Conservation (phyloP, 257 asterid genomes). For the Solanum verrucosum region DNA sequence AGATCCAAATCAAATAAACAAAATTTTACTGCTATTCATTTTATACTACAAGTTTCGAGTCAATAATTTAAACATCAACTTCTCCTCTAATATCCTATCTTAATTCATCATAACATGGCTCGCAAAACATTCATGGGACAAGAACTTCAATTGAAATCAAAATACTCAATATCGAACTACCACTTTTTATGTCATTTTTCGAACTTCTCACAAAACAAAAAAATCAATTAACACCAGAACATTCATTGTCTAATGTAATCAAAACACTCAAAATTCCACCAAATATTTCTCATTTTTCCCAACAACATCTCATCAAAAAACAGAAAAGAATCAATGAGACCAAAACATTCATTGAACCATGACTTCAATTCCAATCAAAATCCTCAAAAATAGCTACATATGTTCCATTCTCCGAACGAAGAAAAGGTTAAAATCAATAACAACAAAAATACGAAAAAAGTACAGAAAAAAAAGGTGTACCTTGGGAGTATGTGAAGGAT, state of each 20-base stretch:
- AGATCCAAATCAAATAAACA: neutral
- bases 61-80: neutral
- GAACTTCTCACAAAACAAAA: neutral
- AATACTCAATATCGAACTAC: neutral
- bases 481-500: conserved; percentile 35
- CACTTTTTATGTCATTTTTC: neutral
- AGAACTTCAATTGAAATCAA: neutral
- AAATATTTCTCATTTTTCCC: neutral
- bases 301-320: neutral
- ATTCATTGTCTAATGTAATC: neutral
- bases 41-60: neutral
- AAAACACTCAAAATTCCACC: neutral
- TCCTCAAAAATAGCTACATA: neutral
- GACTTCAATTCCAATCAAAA: neutral
- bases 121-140: neutral
- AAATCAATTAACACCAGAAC: neutral
- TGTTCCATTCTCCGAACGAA: neutral
- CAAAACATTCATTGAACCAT: neutral
- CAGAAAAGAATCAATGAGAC: neutral
- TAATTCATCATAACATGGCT: neutral
- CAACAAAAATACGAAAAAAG: neutral
- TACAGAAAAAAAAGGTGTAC: neutral
- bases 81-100: neutral
- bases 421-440: neutral
- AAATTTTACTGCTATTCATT: neutral